Base-by-base conservation (phyloP, 179 eudicot species). In the Spergularia azorica region DNA sequence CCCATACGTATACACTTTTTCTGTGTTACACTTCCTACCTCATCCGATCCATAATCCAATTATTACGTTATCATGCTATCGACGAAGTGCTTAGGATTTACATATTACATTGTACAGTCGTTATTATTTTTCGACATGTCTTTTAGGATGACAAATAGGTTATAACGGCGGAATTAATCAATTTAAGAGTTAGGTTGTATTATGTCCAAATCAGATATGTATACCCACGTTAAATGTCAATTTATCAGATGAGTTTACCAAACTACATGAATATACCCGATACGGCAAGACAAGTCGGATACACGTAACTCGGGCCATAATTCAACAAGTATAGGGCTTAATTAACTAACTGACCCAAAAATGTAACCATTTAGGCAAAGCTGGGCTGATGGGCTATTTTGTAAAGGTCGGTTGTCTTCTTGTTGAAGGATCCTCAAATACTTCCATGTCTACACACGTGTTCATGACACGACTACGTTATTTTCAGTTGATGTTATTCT, bases 231-330 rank as follows among this genome's bases (percentile, higher is more conserved):
- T 26, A 26, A 26, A 43, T 41, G 18, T 46, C 17, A 13, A 13
- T 15, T 43, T 39, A 65, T 11, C 57, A 54, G n/a, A 32, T 14
- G 21, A 43, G 39, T 41, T 43, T 43, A 43, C 48, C 48, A 43
- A 4, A 43, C 48, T 51, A 39, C 9, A 14, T 50, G n/a, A 51
- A 20, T 48, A 12, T 69, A 69, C 57, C 38, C 48, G 17, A 50
- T 6, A 9, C 57, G 16, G 16, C 57, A 54, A 54, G 16, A 48
- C 36, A n/a, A 17, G 18, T 46, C 13, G 32, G 6, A 12, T 46
- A 6, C 58, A 69, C 72, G 72, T 68, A 69, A n/a, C 41, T 18
- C 51, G 58, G 41, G 9, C 59, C 59, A 26, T n/a, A 26, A 69
- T 36, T n/a, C 36, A n/a, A 50, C 59, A 50, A 51, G 59, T 48